phyloP scores from a whole-genome alignment of 768 basidiomycete genomes.

The Clavaria fumosa region DNA sequence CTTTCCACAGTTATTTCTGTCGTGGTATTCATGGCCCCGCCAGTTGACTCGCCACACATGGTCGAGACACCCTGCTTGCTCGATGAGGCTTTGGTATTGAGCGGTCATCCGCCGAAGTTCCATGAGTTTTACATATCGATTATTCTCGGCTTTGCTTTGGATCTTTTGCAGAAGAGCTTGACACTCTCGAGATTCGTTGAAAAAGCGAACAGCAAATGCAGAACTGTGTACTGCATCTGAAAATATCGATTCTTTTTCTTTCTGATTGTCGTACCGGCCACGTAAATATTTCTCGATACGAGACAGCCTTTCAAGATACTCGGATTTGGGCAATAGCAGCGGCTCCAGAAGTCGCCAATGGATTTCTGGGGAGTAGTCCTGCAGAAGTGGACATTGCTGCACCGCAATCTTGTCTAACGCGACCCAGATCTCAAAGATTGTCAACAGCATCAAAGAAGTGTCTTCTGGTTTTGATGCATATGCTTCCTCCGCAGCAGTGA shows the following conservation, averaged over 20 bases:
- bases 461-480: conserved; percentile 24
- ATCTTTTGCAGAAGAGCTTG: conserved; percentile 16
- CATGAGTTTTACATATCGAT: conserved; percentile 11
- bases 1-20: conserved; percentile 13
- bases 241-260: conserved; percentile 20
- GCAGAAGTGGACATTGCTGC: conserved; percentile 22
- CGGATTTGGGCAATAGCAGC: conserved; percentile 23
- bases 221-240: conserved; percentile 7
- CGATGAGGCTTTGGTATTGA: conserved; percentile 11
- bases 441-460: conserved; percentile 29
- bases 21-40: neutral
- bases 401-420: conserved; percentile 26
- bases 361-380: conserved; percentile 31
- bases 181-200: conserved; percentile 11
- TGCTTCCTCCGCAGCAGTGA: conserved; percentile 11
- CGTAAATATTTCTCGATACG: conserved; percentile 19
- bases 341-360: conserved; percentile 22
- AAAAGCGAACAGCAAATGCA: conserved; percentile 24
- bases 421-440: conserved; percentile 32
- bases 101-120: conserved; percentile 16
- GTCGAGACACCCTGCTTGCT: conserved; percentile 2
- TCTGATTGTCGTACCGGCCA: conserved; percentile 13
- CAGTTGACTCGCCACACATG: conserved; percentile 8
- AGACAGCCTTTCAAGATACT: conserved; percentile 16
- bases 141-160: conserved; percentile 12